Base-by-base conservation (phyloP, 1,284 basidiomycete genomes). In the Boletus mariae region DNA sequence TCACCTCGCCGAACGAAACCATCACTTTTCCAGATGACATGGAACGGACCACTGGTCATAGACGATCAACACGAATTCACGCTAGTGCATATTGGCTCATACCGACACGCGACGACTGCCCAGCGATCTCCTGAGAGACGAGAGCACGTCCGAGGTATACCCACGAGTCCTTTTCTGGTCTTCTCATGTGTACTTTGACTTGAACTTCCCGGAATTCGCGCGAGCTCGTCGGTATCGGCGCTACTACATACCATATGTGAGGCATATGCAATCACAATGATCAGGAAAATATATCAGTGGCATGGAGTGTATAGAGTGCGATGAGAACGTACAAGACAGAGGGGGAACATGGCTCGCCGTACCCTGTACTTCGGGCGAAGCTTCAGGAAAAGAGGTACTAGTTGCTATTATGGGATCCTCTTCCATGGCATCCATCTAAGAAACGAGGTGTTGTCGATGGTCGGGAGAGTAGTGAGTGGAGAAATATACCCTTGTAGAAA, bases 151-250 rank as follows among this genome's bases (percentile, higher is more conserved):
- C 88, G 50, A 90, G 78, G 61, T 91, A 91, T 20, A 80, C 74
- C 88, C 88, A 91, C n/a, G 82, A 78, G 65, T 91, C 89, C 63
- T 74, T 82, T 54, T 89, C 88, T 38, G 88, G 84, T 59, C 82
- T 75, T 59, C 88, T 78, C 59, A 90, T 84, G 63, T 91, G 88
- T n/a, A 91, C 86, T 67, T 91, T 90, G 51, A 90, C 88, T 54
- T 85, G 79, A 49, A 91, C 80, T 53, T 90, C 87, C 53, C 84
- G 81, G 65, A 88, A 85, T 57, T 85, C 84, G 57, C 78, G 78
- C 52, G 64, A 31, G 47, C 38, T 37, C 34, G 71, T 52, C 44
- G 67, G 64, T 47, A 67, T 54, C 53, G 65, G 52, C 62, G 63
- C 57, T 56, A 59, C 59, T 69, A 63, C 49, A 56, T 49, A 40